Conservation (phyloP, 1,139 yeast genomes). For the Scheffersomyces titani region DNA sequence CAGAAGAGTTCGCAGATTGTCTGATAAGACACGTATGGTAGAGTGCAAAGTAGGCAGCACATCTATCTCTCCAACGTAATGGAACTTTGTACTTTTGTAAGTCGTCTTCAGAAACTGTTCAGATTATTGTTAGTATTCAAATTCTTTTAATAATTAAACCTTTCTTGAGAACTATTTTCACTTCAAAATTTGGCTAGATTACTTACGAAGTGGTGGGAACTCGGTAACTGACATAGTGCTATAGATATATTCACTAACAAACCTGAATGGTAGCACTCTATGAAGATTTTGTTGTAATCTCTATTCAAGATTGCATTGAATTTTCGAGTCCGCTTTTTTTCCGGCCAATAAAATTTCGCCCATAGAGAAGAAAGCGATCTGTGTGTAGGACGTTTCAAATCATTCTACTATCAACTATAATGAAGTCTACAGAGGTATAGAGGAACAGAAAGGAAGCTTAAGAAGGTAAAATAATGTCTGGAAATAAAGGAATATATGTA, state of each 20-base stretch:
- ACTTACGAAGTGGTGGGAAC: slow-evolving; percentile 56
- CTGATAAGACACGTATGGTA: slow-evolving; percentile 50
- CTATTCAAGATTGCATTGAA: background rate
- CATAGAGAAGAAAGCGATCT: slow-evolving; percentile 2
- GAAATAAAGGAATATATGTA: background rate
- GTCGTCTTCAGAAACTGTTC: slow-evolving; percentile 73
- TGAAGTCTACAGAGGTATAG: background rate
- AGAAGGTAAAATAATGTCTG: background rate
- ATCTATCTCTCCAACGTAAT: slow-evolving; percentile 80
- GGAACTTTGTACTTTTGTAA: slow-evolving; percentile 83
- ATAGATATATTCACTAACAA: background rate
- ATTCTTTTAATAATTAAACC: background rate
- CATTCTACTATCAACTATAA: background rate
- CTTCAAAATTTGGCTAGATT: background rate
- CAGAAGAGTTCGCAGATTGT: slow-evolving; percentile 47
- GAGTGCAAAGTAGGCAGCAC: slow-evolving; percentile 74
- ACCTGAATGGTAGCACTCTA: background rate
- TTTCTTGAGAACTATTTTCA: background rate
- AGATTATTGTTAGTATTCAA: slow-evolving; percentile 14
- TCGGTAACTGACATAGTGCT: slow-evolving; percentile 44
- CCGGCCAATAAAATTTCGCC: slow-evolving; percentile 16
- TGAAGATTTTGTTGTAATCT: background rate
- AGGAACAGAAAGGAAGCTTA: background rate
- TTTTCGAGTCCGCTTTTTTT: slow-evolving; percentile 6
- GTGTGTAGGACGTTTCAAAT: background rate